Evolutionary conservation across 257 asterid species (phyloP), one percentile per base, ranked within the genome.

Genomic region (Nyctanthes arbortristis): DNA sequence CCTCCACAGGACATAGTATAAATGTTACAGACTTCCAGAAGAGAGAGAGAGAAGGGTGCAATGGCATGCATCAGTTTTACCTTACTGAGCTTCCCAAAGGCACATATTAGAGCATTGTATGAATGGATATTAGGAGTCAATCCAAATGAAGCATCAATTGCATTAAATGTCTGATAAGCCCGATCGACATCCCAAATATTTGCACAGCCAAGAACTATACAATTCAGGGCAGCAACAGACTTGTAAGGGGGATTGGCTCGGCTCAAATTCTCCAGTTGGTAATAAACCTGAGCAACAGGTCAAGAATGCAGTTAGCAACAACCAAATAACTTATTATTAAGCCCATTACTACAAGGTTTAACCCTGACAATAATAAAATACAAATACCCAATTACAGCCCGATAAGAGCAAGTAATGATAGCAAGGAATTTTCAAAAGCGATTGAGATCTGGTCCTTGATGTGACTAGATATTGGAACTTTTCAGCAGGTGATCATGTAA

Each of bases 111-210:
- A 61, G 90, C 84, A 70, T 94, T 91, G 87, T 91, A 91, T 20
- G 99, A 94, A 75, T 91, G 95, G 73, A 94, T 68, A 72, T 94
- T 71, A 9, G 97, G 93, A 22, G 78, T 85, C 78, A 94, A 80
- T 45, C 92, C 96, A 73, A 94, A 91, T 62, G 81, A 66, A 63
- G 85, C 16, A 30, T 80, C 89, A 56, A 94, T 88, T 63, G 97
- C 88, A 61, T 49, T 66, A 81, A 94, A 91, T 22, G 97, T 91
- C 84, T 83, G 96, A 84, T 89, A 94, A 52, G 97, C 97, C 65
- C 97, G 99, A 67, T 94, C 97, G 60, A 87, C 87, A 73, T 94
- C 99, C 97, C 97, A 89, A 72, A 85, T 85, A 78, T 91, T 89
- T 68, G 97, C 97, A 80, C 99, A 94, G 18, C 99, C 99, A 71